phyloP scores from a whole-genome alignment of 129 eudicot genomes.

The Arctium minus region DNA sequence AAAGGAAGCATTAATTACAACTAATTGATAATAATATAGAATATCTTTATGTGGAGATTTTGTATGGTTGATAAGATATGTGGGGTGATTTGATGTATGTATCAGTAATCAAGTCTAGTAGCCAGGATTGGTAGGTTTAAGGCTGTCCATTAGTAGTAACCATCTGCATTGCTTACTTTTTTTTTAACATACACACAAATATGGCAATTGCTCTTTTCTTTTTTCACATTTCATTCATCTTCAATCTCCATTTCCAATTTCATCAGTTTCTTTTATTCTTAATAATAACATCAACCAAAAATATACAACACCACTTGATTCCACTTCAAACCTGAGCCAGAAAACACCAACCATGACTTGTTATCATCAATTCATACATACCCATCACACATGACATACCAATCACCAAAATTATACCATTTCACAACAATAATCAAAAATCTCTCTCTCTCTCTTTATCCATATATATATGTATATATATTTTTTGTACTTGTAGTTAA shows the following conservation, averaged over 20 bases:
- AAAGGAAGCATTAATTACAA: too few species aligned
- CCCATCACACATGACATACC: not conserved
- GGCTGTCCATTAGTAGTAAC: not conserved
- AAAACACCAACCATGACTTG: not conserved
- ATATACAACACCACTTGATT: too few species aligned
- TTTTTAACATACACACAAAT: not conserved
- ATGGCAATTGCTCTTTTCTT: conserved; percentile 6
- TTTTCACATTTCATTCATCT: not conserved
- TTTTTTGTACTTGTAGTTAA: not conserved
- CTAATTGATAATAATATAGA: too few species aligned
- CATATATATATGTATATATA: not conserved
- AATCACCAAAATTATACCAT: not conserved
- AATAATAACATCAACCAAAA: too few species aligned
- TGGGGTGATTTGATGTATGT: not conserved
- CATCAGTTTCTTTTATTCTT: not conserved
- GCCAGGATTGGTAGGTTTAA: not conserved
- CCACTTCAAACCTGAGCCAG: too few species aligned
- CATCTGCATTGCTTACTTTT: not conserved
- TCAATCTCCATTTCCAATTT: not conserved
- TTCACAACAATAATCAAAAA: not conserved
- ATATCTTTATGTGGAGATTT: not conserved
- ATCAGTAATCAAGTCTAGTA: not conserved
- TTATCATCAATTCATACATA: not conserved
- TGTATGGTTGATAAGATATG: not conserved
- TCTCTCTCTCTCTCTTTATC: not conserved